Base-by-base conservation (phyloP, 371 early-diverging fungal species). In the Dichotomocladium elegans region DNA sequence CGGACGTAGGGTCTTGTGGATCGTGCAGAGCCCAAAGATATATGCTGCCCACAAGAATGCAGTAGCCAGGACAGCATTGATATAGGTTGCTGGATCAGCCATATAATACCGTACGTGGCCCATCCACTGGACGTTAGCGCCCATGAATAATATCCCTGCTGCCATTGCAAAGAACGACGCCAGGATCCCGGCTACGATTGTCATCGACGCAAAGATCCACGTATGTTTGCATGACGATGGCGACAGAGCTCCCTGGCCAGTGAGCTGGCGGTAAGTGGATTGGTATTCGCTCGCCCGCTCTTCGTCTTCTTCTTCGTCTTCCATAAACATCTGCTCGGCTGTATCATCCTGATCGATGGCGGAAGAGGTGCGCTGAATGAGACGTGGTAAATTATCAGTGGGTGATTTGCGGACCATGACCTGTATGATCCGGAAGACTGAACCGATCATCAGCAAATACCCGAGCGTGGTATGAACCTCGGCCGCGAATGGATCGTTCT, bases 1-100 rank as follows among this genome's bases (percentile, higher is more conserved):
- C 50, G 92, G 92, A 15, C 82, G 77, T 1, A 91, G 93, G 60
- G 86, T 90, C 30, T 69, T 68, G 45, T 86, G 82, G 15, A 95
- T 79, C 3, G 75, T 81, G 47, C 70, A 74, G 19, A 98, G 67
- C 46, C 94, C 53, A 45, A 70, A 60, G 5, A 71, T 46, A 47
- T 68, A 74, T 15, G 60, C 41, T 48, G 60, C 58, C 72, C 72
- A 74, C 14, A 70, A 31, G 43, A 74, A 74, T 21, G 75, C 47
- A 19, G 60, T 47, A 2, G 71, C 71, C 9, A 71, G 28, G 15
- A 46, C 58, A 2, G 63, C 41, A 48, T 74, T 74, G 27, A 74
- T 52, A 42, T 71, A 71, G 1, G 65, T 68, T 0, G 65, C 19
- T 1, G 75, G 63, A 41, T 71, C 72, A n/a, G 29, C 8, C 22